Base-by-base conservation (phyloP, 1,139 yeast genomes). In the Pichia sp. region DNA sequence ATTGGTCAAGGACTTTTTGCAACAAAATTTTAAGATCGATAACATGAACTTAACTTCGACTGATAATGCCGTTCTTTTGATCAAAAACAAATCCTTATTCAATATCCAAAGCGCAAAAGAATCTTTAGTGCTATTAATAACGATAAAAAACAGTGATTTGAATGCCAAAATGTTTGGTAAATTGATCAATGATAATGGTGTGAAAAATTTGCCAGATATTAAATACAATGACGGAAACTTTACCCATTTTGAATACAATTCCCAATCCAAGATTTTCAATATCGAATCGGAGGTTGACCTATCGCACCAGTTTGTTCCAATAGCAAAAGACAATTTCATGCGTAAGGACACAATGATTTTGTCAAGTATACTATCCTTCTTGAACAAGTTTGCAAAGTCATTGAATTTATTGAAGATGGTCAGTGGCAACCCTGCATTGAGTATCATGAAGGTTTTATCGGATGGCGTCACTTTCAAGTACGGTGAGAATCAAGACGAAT, bases 91-190 rank as follows among this genome's bases (percentile, higher is more conserved):
- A 34, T 58, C 69, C 0, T 57, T 69, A 32, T 66, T 64, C 47
- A 61, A 64, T 44, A 65, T 67, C 30, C 66, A 70, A 10, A 63
- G 62, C 49, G 64, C 69, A 45, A 61, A 61, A 31, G 66, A 65
- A 32, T 63, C 70, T 7, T 45, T 69, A 30, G 55, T 69, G n/a
- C 50, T 69, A n/a, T 55, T 62, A 5, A 61, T 67, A 8, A 55
- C 59, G 11, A 60, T 63, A 15, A 59, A 57, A 29, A 60, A 55
- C 42, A 59, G 61, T 38, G 58, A 55, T 23, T 54, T 69, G 40
- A 62, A 61, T 31, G 63, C 68, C 19, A 55, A 55, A 30, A 60
- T 69, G 13, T 65, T 58, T 54, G 72, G 72, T 13, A 65, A 65
- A 51, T 54, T 69, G 31, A 60, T 56, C 23, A 62, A 59, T 45